phyloP scores from a whole-genome alignment of 495 filamentous ascomycete genomes.

The Daldinia loculata region DNA sequence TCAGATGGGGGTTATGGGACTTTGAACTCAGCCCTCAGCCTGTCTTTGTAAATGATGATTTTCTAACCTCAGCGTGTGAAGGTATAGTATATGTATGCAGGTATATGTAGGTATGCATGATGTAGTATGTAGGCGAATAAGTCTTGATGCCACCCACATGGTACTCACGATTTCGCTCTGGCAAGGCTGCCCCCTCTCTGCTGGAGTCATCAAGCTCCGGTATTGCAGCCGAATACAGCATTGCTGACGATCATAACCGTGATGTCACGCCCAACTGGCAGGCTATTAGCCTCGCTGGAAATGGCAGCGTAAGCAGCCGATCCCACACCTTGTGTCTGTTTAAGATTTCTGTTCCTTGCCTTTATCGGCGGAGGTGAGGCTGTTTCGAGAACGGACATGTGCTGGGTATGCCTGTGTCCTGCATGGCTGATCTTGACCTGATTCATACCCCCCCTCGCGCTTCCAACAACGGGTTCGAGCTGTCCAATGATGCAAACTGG shows the following conservation, averaged over 20 bases:
- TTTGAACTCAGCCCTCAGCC: constrained; percentile 28
- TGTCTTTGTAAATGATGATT: not conserved
- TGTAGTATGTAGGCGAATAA: constrained; percentile 14
- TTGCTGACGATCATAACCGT: constrained; percentile 31
- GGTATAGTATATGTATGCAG: not conserved
- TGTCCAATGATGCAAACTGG: constrained; percentile 44
- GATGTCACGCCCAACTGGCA: constrained; percentile 34
- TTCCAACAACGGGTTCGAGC: constrained; percentile 31
- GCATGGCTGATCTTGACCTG: constrained; percentile 39
- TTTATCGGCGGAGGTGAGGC: constrained; percentile 30
- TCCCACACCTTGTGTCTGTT: constrained; percentile 29
- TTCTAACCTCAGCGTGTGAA: constrained; percentile 23
- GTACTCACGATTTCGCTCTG: constrained; percentile 22
- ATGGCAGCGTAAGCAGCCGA: constrained; percentile 39
- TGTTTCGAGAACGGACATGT: constrained; percentile 34
- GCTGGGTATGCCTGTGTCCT: constrained; percentile 27
- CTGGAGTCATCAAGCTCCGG: constrained; percentile 31
- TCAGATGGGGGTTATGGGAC: constrained; percentile 10
- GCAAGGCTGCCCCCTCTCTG: constrained; percentile 24
- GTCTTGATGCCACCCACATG: constrained; percentile 22
- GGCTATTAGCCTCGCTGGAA: constrained; percentile 27
- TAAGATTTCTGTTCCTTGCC: constrained; percentile 30
- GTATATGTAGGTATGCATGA: constrained; percentile 11
- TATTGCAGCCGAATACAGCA: constrained; percentile 33
- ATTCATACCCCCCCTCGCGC: constrained; percentile 19